Evolutionary conservation across 768 basidiomycete species (phyloP).

Genomic region (Suillus weaverae): DNA sequence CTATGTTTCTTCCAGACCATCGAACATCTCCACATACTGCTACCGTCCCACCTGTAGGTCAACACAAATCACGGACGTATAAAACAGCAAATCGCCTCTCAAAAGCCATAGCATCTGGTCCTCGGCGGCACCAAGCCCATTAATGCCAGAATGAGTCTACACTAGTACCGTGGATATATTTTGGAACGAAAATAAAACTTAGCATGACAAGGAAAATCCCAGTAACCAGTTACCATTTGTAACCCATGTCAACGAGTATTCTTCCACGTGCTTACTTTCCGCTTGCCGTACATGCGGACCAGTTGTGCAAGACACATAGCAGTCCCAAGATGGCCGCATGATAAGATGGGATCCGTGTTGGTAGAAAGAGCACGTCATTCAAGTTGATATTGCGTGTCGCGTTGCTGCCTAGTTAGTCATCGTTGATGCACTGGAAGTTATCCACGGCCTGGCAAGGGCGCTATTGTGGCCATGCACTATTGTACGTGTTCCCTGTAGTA

Average conservation of each 20-base stretch:
- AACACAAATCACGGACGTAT: neutral
- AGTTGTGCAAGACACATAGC: neutral
- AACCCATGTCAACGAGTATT: neutral
- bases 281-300: neutral
- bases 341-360: neutral
- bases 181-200: neutral
- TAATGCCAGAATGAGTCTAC: neutral
- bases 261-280: neutral
- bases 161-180: neutral
- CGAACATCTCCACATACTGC: neutral
- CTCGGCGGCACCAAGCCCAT: neutral
- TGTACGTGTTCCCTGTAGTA: neutral
- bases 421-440: neutral
- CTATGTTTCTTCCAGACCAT: neutral
- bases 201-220: neutral
- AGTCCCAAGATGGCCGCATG: neutral
- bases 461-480: neutral
- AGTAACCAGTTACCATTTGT: neutral
- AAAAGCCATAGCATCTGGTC: neutral
- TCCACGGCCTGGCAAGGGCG: neutral
- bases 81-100: neutral
- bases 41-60: neutral
- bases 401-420: neutral
- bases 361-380: neutral
- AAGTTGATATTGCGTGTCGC: neutral